These are phyloP conservation scores for Trametes elegans DNA, from an alignment of 768 basidiomycete species.

Conservation along the genomic window DNA sequence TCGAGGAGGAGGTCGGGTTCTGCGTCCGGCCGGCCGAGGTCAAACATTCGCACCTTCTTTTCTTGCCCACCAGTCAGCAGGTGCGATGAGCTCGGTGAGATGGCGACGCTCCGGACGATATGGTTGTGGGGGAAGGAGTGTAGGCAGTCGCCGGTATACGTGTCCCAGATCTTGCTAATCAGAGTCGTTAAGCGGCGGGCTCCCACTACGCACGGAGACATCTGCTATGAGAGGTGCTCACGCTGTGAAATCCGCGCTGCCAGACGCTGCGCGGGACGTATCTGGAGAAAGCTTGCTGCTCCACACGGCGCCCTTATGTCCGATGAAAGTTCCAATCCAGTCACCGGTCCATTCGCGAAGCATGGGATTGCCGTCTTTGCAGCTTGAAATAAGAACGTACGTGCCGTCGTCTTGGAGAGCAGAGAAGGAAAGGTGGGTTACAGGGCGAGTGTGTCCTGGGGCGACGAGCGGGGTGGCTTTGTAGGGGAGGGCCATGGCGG, in stretches of 20 bases:
- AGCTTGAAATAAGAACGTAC: constrained; percentile 91
- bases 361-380: constrained; percentile 99
- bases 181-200: neutral
- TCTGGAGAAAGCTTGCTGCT: constrained; percentile 88
- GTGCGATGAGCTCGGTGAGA: constrained; percentile 67
- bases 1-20: constrained; percentile 80
- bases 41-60: constrained; percentile 95
- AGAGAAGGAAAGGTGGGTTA: constrained; percentile 94
- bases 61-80: constrained; percentile 94
- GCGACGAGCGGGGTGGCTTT: constrained; percentile 81
- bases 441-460: constrained; percentile 82
- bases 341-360: constrained; percentile 96
- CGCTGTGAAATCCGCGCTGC: constrained; percentile 98
- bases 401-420: constrained; percentile 78
- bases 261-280: constrained; percentile 83
- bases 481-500: constrained; percentile 24
- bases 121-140: constrained; percentile 99
- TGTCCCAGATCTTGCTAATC: constrained; percentile 92
- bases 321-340: constrained; percentile 94
- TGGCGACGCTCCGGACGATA: constrained; percentile 93
- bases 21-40: constrained; percentile 81
- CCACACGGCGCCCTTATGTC: constrained; percentile 97
- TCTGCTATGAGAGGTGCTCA: constrained; percentile 41
- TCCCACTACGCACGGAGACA: constrained; percentile 4
- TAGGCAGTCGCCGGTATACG: constrained; percentile 79